Evolutionary conservation across 2,329 filamentous ascomycete species (phyloP).

Genomic region (Myriosclerotinia scirpicola): DNA sequence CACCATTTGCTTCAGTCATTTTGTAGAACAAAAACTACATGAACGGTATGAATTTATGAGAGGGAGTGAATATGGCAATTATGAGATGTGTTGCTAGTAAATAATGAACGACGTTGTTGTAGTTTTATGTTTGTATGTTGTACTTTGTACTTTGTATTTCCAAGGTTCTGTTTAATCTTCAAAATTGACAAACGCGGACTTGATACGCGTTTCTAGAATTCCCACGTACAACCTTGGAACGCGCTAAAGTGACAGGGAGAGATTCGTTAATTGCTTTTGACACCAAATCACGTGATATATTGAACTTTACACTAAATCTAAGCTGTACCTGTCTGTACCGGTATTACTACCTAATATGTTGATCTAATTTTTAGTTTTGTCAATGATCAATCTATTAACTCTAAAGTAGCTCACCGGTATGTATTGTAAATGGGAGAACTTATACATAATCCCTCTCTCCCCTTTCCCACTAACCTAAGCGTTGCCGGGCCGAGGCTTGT

Average conservation of each 20-base stretch:
- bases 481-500: conserved; percentile 15
- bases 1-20: conserved; percentile 26
- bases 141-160: not conserved
- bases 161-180: not conserved
- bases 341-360: too few species aligned
- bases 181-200: conserved; percentile 5
- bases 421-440: not conserved
- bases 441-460: not conserved
- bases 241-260: conserved; percentile 9
- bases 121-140: not conserved
- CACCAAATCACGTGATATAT: conserved; percentile 9
- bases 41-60: not conserved
- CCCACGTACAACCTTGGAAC: not conserved
- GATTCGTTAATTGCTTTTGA: not conserved
- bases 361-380: too few species aligned
- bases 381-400: too few species aligned
- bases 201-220: conserved; percentile 8
- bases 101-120: not conserved
- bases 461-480: conserved; percentile 8
- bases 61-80: not conserved
- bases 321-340: too few species aligned
- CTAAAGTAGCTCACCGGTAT: not conserved
- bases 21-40: conserved; percentile 14
- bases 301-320: not conserved
- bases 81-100: not conserved